phyloP scores from a whole-genome alignment of 1,139 yeast genomes.

The Kodamaea derodonti region DNA sequence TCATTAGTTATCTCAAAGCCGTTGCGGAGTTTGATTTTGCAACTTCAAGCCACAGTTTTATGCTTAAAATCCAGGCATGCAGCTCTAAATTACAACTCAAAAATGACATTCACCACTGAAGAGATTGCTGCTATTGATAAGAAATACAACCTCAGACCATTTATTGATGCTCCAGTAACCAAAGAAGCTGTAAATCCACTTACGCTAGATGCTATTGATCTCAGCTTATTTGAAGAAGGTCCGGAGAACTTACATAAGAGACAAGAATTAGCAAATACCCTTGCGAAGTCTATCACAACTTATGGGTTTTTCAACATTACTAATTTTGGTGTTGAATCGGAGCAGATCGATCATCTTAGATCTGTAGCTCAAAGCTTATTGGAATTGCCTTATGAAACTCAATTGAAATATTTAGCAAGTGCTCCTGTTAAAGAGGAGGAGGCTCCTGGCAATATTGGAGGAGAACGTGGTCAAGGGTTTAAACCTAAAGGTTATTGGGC shows the following conservation, averaged over 20 bases:
- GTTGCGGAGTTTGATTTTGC: no score
- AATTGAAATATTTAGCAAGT: slow-evolving; percentile 35
- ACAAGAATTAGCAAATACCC: slow-evolving; percentile 23
- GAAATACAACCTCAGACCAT: slow-evolving; percentile 28
- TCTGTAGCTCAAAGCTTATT: slow-evolving; percentile 32
- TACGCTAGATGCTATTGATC: slow-evolving; percentile 8
- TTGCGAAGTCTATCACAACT: slow-evolving; percentile 32
- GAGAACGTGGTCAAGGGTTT: slow-evolving; percentile 43
- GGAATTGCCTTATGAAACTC: slow-evolving; percentile 36
- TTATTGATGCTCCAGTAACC: slow-evolving; percentile 20
- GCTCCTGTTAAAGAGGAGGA: slow-evolving; percentile 15
- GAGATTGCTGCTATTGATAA: slow-evolving; percentile 8
- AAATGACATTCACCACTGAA: neutral
- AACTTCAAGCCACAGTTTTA: no score
- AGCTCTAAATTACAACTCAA: no score
- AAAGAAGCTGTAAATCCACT: slow-evolving; percentile 5
- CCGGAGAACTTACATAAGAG: slow-evolving; percentile 20
- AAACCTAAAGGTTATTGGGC: slow-evolving; percentile 44
- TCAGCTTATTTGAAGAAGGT: slow-evolving; percentile 7
- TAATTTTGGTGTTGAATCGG: slow-evolving; percentile 30
- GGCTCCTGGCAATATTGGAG: slow-evolving; percentile 27
- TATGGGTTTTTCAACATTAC: slow-evolving; percentile 42
- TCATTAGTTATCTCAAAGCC: no score
- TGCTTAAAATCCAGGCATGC: no score
- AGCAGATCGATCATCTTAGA: slow-evolving; percentile 24